Percentiles rank a stretch among this genome's conserved stretches.
Evolutionary conservation across 805 yeast genomes (phyloP).

Genomic region (Zygosaccharomyces pseudorouxii): DNA sequence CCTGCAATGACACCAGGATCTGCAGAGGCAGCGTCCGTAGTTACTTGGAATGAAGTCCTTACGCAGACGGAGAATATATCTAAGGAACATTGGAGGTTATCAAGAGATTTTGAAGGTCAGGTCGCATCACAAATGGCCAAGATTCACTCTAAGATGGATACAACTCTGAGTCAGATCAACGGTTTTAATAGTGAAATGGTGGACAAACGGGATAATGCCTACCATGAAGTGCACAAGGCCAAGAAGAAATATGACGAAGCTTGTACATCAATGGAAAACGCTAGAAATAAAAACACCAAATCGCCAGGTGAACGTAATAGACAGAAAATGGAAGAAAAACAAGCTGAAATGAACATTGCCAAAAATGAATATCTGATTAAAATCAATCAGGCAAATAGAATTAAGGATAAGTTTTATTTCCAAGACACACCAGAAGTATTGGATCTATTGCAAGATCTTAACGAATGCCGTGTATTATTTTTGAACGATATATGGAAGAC

Average conservation of each 20-base stretch:
- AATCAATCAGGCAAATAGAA: slow-evolving; percentile 78
- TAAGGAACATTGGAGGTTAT: slow-evolving; percentile 55
- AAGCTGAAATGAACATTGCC: slow-evolving; percentile 77
- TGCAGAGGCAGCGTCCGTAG: slow-evolving; percentile 78
- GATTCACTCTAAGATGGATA: slow-evolving; percentile 49
- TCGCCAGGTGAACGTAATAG: slow-evolving; percentile 47
- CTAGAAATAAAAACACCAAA: slow-evolving; percentile 69
- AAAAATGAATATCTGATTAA: slow-evolving; percentile 79
- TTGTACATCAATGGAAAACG: slow-evolving; percentile 75
- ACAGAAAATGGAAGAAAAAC: slow-evolving; percentile 53
- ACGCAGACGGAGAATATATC: slow-evolving; percentile 79
- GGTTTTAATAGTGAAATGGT: slow-evolving; percentile 55
- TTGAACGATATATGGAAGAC: slow-evolving; percentile 63
- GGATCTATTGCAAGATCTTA: slow-evolving; percentile 78
- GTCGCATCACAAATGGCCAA: slow-evolving; percentile 57
- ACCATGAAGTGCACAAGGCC: slow-evolving; percentile 32
- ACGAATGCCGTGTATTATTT: slow-evolving; percentile 69
- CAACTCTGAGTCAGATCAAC: slow-evolving; percentile 51
- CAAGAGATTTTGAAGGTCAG: slow-evolving; percentile 54
- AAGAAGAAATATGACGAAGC: slow-evolving; percentile 76
- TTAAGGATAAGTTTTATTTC: slow-evolving; percentile 87
- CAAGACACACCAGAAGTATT: slow-evolving; percentile 90
- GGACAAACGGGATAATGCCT: slow-evolving; percentile 36
- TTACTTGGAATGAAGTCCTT: slow-evolving; percentile 85
- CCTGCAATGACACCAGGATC: slow-evolving; percentile 95